A percentile compares a stretch with the other conserved stretches of the same genome.
phyloP scores from a whole-genome alignment of 768 basidiomycete species.

The Megacollybia marginata region DNA sequence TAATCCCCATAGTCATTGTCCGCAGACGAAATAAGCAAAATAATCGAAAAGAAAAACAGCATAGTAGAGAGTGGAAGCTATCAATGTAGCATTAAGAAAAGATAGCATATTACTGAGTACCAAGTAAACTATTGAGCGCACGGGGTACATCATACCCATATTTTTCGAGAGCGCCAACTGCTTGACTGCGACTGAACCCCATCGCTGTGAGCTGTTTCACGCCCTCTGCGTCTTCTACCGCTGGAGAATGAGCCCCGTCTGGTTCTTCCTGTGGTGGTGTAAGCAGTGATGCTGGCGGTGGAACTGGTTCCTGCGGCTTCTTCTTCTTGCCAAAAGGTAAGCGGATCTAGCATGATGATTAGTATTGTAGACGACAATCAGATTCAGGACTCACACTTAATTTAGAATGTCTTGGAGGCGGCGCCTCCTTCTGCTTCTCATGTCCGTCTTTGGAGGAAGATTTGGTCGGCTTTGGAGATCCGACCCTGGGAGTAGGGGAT shows the following conservation, averaged over 20 bases:
- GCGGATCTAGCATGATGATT: slow-evolving; percentile 45
- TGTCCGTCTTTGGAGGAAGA: slow-evolving; percentile 52
- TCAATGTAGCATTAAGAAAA: no score
- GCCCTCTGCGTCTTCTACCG: slow-evolving; percentile 60
- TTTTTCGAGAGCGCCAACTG: slow-evolving; percentile 78
- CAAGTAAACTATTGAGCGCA: slow-evolving; percentile 71
- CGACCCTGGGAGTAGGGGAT: slow-evolving; percentile 41
- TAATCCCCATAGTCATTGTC: no score
- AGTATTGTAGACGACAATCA: slow-evolving; percentile 3
- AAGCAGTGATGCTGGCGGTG: slow-evolving; percentile 32
- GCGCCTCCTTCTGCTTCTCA: slow-evolving; percentile 49
- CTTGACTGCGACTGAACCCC: slow-evolving; percentile 84
- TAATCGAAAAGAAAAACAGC: no score
- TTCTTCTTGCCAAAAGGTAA: slow-evolving; percentile 75
- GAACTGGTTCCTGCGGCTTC: slow-evolving; percentile 46
- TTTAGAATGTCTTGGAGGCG: slow-evolving; percentile 58
- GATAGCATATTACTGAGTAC: slow-evolving; percentile 6
- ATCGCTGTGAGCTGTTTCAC: slow-evolving; percentile 79
- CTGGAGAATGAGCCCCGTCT: slow-evolving; percentile 35
- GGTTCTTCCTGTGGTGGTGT: slow-evolving; percentile 40
- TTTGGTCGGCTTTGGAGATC: slow-evolving; percentile 54
- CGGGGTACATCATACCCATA: slow-evolving; percentile 76
- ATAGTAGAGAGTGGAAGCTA: no score
- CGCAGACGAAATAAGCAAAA: no score
- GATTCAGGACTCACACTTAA: slow-evolving; percentile 53